A percentile compares a stretch with the other conserved stretches of the same genome.
These are phyloP conservation scores for Penicillium herquei DNA, from an alignment of 495 filamentous ascomycete genomes.

Conservation along the genomic window DNA sequence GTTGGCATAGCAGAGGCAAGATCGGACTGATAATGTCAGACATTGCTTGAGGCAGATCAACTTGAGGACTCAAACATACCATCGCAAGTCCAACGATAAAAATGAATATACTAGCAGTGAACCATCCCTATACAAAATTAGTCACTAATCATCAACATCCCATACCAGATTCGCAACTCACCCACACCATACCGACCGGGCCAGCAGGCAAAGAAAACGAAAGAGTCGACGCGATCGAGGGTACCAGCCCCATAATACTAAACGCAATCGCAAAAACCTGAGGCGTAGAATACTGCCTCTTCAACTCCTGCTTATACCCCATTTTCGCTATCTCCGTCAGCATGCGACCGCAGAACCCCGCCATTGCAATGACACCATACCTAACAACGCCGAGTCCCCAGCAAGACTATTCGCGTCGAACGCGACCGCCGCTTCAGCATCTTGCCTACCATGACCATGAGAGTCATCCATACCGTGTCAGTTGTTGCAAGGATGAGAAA, in stretches of 20 bases:
- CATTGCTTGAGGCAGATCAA: not conserved
- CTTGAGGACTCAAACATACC: conserved; percentile 26
- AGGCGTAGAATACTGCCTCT: conserved; percentile 60
- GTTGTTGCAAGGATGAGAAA: too few species aligned
- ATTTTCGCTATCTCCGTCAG: conserved; percentile 31
- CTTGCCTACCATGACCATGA: not conserved
- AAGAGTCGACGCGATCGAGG: conserved; percentile 65
- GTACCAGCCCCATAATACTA: conserved; percentile 68
- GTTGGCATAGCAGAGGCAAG: conserved; percentile 69
- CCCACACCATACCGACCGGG: conserved; percentile 69
- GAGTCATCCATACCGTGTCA: not conserved
- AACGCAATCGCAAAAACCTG: conserved; percentile 72
- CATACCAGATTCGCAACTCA: conserved; percentile 12
- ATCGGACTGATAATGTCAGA: conserved; percentile 47
- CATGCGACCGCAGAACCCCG: conserved; percentile 1
- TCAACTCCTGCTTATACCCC: conserved; percentile 70
- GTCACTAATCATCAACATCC: not conserved
- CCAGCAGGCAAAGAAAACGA: conserved; percentile 66
- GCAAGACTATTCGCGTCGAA: not conserved
- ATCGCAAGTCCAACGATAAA: conserved; percentile 66
- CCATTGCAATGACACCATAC: conserved; percentile 11
- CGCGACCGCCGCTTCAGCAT: not conserved
- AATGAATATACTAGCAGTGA: conserved; percentile 62
- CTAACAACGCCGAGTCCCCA: conserved; percentile 25
- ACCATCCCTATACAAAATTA: conserved; percentile 48